Conservation (phyloP, 768 basidiomycete genomes). For the Rubroboletus satanas region DNA sequence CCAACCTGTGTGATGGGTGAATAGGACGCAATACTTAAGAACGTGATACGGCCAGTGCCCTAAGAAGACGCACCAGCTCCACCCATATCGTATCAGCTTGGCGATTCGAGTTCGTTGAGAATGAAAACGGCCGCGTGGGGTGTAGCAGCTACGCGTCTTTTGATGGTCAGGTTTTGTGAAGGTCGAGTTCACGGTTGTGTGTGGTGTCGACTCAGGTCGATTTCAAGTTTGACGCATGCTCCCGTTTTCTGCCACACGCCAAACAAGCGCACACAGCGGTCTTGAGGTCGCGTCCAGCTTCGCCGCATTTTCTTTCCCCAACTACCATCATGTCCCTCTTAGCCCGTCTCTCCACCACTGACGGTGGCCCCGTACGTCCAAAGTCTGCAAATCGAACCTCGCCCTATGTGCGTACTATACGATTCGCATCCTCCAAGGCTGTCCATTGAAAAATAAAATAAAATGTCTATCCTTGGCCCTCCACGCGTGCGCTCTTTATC, state of each 20-base stretch:
- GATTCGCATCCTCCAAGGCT: conserved; percentile 26
- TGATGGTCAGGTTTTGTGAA: neutral
- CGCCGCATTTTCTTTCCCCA: conserved; percentile 5
- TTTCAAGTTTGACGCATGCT: neutral
- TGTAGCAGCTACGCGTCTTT: neutral
- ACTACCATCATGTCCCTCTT: conserved; percentile 29
- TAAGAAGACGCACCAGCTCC: conserved; percentile 38
- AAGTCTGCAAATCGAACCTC: conserved; percentile 30
- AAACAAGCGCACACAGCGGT: conserved; percentile 25
- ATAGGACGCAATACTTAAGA: neutral
- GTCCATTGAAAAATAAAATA: conserved; percentile 20
- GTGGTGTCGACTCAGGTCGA: neutral
- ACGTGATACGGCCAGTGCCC: neutral
- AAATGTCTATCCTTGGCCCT: conserved; percentile 6
- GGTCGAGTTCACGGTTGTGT: neutral
- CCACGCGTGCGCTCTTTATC: neutral
- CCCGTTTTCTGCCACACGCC: conserved; percentile 28
- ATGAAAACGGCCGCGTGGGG: neutral
- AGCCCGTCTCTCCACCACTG: conserved; percentile 27
- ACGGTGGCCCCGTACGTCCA: conserved; percentile 31
- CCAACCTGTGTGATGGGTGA: conserved; percentile 64
- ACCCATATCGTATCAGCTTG: conserved; percentile 32
- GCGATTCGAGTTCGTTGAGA: neutral
- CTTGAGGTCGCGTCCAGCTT: neutral
- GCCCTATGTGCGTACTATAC: conserved; percentile 35